These are phyloP conservation scores for Calonectria multiphialidica DNA, from an alignment of 2,329 filamentous ascomycete species.

Conservation along the genomic window DNA sequence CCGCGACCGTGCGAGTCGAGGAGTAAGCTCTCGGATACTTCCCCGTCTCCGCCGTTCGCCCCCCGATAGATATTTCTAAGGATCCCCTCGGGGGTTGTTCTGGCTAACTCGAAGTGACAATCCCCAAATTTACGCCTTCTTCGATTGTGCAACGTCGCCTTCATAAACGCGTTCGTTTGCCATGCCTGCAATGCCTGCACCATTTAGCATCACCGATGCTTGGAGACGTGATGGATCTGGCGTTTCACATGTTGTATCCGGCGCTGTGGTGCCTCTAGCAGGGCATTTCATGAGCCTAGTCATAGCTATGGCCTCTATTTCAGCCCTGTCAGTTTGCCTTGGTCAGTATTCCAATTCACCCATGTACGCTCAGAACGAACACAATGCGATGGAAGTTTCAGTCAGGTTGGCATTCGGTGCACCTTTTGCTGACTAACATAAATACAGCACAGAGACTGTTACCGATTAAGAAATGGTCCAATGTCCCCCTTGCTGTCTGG, in stretches of 20 bases:
- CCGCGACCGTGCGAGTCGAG: neutral
- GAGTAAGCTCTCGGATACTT: neutral
- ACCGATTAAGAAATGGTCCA: slow-evolving; percentile 53
- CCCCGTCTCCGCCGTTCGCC: neutral
- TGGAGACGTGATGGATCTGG: neutral
- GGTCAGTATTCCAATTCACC: slow-evolving; percentile 43
- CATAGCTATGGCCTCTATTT: slow-evolving; percentile 49
- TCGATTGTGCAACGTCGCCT: neutral
- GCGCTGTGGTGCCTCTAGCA: slow-evolving; percentile 44
- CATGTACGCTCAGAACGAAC: neutral
- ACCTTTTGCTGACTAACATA: slow-evolving; percentile 11
- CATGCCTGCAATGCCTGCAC: neutral
- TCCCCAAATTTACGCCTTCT: too few species aligned
- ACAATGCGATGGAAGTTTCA: too few species aligned
- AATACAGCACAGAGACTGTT: slow-evolving; percentile 50
- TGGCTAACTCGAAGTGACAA: too few species aligned
- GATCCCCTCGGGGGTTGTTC: too few species aligned
- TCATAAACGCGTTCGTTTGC: neutral
- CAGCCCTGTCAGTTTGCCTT: slow-evolving; percentile 51
- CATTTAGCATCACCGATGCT: too few species aligned
- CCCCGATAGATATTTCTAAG: neutral
- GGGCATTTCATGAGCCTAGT: slow-evolving; percentile 52
- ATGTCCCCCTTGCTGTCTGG: slow-evolving; percentile 57
- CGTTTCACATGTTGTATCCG: slow-evolving; percentile 6
- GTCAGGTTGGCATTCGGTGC: too few species aligned